Evolutionary conservation across 192 early-diverging fungal species (phyloP).

Genomic region (Entomortierella beljakovae): DNA sequence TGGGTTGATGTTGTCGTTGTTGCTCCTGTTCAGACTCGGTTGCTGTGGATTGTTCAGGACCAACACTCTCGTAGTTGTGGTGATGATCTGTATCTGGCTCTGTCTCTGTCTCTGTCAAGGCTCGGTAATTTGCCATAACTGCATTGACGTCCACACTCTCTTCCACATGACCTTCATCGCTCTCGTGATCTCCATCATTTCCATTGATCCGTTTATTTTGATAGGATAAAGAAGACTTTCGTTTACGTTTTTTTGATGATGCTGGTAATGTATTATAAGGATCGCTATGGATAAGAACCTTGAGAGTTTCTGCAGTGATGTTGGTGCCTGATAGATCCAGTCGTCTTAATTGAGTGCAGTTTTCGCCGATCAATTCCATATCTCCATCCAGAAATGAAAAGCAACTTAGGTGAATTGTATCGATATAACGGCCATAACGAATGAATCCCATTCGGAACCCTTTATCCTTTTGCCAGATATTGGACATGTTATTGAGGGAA

Average conservation of each 20-base stretch:
- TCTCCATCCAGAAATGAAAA: conserved; percentile 27
- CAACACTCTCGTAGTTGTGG: conserved; percentile 16
- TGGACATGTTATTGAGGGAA: neutral
- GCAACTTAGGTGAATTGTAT: neutral
- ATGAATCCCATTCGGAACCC: conserved; percentile 32
- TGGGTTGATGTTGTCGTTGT: conserved; percentile 1
- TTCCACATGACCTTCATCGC: neutral
- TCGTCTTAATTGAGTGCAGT: conserved; percentile 14
- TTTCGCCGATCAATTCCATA: conserved; percentile 32
- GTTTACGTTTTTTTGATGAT: neutral
- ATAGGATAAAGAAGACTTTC: neutral
- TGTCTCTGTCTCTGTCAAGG: conserved; percentile 44
- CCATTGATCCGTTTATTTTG: neutral
- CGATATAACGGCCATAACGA: conserved; percentile 24
- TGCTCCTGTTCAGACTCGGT: conserved; percentile 37
- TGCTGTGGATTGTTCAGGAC: conserved; percentile 10
- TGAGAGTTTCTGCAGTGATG: conserved; percentile 28
- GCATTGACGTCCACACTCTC: neutral
- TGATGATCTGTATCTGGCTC: conserved; percentile 23
- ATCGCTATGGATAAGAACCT: conserved; percentile 35
- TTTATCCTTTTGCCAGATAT: conserved; percentile 17
- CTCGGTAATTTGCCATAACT: conserved; percentile 12
- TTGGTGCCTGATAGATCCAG: conserved; percentile 25
- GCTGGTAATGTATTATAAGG: neutral
- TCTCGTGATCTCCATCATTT: conserved; percentile 1